phyloP scores from a whole-genome alignment of 2,329 filamentous ascomycete species.

The Capronia americana region DNA sequence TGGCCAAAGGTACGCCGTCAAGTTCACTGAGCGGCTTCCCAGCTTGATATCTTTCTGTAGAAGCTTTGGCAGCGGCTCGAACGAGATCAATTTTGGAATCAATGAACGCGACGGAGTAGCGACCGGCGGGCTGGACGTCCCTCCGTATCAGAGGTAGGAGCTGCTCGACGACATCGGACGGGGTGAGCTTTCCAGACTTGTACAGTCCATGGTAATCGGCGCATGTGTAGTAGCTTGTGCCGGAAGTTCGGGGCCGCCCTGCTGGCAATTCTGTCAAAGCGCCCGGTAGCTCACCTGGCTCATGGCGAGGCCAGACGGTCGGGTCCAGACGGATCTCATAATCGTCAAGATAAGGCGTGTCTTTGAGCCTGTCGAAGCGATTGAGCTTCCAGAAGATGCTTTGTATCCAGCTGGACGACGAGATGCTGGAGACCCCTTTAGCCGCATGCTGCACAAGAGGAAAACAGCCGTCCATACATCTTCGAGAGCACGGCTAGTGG shows the following conservation, averaged over 20 bases:
- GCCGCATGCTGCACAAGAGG: not conserved
- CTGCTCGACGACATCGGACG: conserved; percentile 71
- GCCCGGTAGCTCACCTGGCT: conserved; percentile 25
- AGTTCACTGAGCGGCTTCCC: conserved; percentile 71
- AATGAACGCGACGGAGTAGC: conserved; percentile 76
- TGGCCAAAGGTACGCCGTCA: conserved; percentile 81
- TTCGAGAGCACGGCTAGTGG: conserved; percentile 67
- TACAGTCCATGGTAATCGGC: conserved; percentile 81
- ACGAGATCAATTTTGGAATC: conserved; percentile 68
- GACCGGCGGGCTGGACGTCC: conserved; percentile 59
- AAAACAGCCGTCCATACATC: conserved; percentile 56
- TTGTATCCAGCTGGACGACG: conserved; percentile 66
- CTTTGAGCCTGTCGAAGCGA: conserved; percentile 65
- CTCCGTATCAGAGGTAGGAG: conserved; percentile 74
- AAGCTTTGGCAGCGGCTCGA: conserved; percentile 72
- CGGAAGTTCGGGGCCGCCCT: conserved; percentile 47
- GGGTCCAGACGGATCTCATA: conserved; percentile 63
- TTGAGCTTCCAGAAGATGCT: conserved; percentile 74
- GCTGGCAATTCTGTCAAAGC: conserved; percentile 38
- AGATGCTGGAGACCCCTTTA: conserved; percentile 53
- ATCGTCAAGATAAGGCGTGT: conserved; percentile 61
- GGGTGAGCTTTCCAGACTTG: conserved; percentile 71
- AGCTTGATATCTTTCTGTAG: conserved; percentile 72
- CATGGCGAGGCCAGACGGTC: conserved; percentile 58
- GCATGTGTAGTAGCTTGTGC: conserved; percentile 68